Conservation (phyloP, 2,329 filamentous ascomycete species). For the Pseudogymnoascus sp. region DNA sequence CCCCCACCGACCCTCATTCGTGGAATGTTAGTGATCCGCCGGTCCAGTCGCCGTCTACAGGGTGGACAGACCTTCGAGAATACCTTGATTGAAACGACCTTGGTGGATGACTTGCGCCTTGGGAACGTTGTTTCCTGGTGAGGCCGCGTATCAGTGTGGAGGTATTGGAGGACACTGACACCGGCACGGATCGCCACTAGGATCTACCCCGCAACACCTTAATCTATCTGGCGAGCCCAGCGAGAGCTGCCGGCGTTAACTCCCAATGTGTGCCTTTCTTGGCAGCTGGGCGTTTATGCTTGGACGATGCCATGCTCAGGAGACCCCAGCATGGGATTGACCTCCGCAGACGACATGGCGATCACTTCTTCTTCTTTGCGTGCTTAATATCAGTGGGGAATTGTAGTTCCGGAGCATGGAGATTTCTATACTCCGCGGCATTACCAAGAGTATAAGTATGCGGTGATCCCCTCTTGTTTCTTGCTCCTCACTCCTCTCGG, state of each 20-base stretch:
- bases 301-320: background rate
- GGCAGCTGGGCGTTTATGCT: background rate
- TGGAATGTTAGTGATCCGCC: background rate
- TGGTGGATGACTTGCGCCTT: background rate
- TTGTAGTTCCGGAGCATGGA: background rate
- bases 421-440: background rate
- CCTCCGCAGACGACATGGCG: background rate
- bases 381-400: background rate
- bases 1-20: background rate
- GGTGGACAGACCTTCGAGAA: background rate
- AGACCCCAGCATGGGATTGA: background rate
- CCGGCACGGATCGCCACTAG: background rate
- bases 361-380: background rate
- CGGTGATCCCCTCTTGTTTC: background rate
- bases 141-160: background rate
- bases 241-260: background rate
- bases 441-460: background rate
- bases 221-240: background rate
- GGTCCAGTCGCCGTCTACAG: background rate
- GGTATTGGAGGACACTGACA: background rate
- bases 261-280: background rate
- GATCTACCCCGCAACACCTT: background rate
- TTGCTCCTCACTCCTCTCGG: background rate
- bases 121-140: background rate
- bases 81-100: background rate